Percentiles rank a stretch among this genome's conserved stretches.
Conservation (phyloP, 352 stramenopile species). For the Globisporangium acanthophoron region DNA sequence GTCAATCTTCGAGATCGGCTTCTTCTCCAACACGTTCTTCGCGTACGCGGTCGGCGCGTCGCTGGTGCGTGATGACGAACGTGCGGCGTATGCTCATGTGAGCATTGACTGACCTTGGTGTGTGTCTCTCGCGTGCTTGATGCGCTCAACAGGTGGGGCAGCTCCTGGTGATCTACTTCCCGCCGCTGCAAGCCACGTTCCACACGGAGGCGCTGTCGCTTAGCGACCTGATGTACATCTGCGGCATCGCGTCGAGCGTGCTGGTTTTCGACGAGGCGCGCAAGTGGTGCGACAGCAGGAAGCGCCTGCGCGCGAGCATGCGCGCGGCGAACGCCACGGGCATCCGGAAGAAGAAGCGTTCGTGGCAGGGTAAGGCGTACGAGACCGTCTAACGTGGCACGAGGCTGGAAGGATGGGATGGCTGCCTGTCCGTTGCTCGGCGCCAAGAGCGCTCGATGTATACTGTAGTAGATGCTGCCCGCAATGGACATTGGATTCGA, state of each 20-base stretch:
- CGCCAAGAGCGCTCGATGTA: slow-evolving; percentile 2
- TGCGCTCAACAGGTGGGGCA: slow-evolving; percentile 70
- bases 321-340: slow-evolving; percentile 34
- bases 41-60: slow-evolving; percentile 90
- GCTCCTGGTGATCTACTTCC: slow-evolving; percentile 95
- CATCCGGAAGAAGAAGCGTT: slow-evolving; percentile 64
- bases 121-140: background rate
- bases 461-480: slow-evolving; percentile 13
- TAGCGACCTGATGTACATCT: slow-evolving; percentile 91
- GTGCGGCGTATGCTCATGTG: background rate
- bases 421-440: too few relatives aligned
- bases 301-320: slow-evolving; percentile 24
- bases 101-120: background rate
- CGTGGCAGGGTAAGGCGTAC: slow-evolving; percentile 61
- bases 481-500: background rate
- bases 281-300: slow-evolving; percentile 75
- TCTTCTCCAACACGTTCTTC: slow-evolving; percentile 93
- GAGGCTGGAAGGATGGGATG: too few relatives aligned
- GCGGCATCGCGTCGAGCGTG: slow-evolving; percentile 89
- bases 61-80: slow-evolving; percentile 33
- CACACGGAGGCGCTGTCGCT: slow-evolving; percentile 94
- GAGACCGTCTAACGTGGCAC: slow-evolving; percentile 39
- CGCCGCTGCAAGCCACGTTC: slow-evolving; percentile 94
- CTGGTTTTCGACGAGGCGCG: slow-evolving; percentile 92
- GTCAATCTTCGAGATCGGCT: slow-evolving; percentile 90